Evolutionary conservation across 768 basidiomycete species (phyloP).

Genomic region (Strobilomyces echinocephalus): DNA sequence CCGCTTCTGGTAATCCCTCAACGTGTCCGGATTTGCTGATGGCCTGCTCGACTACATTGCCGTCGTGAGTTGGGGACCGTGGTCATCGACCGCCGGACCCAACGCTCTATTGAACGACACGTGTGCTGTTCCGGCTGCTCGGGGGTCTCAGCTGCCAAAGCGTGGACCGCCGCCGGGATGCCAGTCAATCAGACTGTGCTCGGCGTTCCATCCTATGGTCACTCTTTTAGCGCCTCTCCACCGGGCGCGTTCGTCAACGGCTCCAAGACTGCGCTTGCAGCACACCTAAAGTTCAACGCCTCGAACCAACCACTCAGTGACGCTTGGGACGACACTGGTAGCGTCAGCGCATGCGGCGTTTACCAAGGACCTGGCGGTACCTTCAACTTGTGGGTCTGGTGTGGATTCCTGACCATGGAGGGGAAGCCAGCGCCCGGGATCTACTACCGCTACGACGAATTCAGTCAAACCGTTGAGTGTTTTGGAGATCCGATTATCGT

Average conservation of each 20-base stretch:
- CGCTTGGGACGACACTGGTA: conserved; percentile 46
- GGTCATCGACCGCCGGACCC: conserved; percentile 57
- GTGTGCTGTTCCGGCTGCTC: conserved; percentile 59
- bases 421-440: conserved; percentile 40
- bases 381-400: conserved; percentile 55
- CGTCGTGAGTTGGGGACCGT: conserved; percentile 58
- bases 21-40: conserved; percentile 59
- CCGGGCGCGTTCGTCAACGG: no score
- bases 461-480: conserved; percentile 63
- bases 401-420: no score
- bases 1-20: conserved; percentile 56
- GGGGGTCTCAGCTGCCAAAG: conserved; percentile 62
- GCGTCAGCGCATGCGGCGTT: conserved; percentile 52
- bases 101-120: conserved; percentile 78
- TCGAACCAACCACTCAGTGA: conserved; percentile 47
- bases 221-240: no score
- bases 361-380: conserved; percentile 44
- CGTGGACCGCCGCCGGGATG: conserved; percentile 76
- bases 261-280: conserved; percentile 34
- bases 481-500: no score
- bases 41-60: conserved; percentile 65
- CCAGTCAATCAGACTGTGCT: no score
- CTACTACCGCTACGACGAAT: conserved; percentile 52
- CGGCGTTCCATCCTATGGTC: no score
- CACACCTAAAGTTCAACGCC: conserved; percentile 49